Conservation (phyloP, 371 early-diverging fungal genomes). For the Lichtheimia corymbifera region DNA sequence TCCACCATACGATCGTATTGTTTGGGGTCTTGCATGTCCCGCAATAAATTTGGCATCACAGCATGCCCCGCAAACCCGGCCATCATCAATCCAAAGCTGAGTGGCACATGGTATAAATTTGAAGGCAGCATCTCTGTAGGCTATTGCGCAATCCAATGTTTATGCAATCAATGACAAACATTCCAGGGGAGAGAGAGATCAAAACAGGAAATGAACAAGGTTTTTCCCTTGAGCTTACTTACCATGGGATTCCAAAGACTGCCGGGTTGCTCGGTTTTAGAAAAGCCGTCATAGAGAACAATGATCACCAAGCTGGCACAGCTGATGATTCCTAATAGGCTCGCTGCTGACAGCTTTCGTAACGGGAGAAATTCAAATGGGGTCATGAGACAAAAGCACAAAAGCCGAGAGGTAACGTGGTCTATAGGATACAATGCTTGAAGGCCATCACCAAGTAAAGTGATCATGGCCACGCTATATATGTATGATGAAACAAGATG, state of each 20-base stretch:
- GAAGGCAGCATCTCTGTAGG: slow-evolving; percentile 34
- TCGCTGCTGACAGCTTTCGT: slow-evolving; percentile 42
- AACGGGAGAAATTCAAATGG: slow-evolving; percentile 42
- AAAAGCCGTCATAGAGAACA: slow-evolving; percentile 48
- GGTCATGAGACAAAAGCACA: slow-evolving; percentile 16
- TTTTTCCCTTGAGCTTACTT: slow-evolving; percentile 42
- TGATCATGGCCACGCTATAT: slow-evolving; percentile 36
- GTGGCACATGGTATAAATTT: slow-evolving; percentile 29
- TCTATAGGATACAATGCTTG: slow-evolving; percentile 29
- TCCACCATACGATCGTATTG: slow-evolving; percentile 50
- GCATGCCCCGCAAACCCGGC: slow-evolving; percentile 59
- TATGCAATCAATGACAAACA: slow-evolving; percentile 8
- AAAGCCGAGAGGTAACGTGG: slow-evolving; percentile 10
- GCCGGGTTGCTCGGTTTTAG: slow-evolving; percentile 51
- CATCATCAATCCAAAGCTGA: slow-evolving; percentile 45
- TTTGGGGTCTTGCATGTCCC: slow-evolving; percentile 61
- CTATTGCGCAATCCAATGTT: slow-evolving; percentile 22
- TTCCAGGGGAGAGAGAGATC: slow-evolving; percentile 2
- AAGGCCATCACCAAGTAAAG: slow-evolving; percentile 39
- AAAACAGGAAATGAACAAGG: slow-evolving; percentile 7
- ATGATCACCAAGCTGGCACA: slow-evolving; percentile 39
- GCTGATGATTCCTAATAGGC: slow-evolving; percentile 50
- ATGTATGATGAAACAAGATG: slow-evolving; percentile 1
- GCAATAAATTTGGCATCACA: slow-evolving; percentile 68
- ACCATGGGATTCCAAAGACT: slow-evolving; percentile 56